phyloP scores from a whole-genome alignment of 306 rosid species.

The Rosa lucieae region DNA sequence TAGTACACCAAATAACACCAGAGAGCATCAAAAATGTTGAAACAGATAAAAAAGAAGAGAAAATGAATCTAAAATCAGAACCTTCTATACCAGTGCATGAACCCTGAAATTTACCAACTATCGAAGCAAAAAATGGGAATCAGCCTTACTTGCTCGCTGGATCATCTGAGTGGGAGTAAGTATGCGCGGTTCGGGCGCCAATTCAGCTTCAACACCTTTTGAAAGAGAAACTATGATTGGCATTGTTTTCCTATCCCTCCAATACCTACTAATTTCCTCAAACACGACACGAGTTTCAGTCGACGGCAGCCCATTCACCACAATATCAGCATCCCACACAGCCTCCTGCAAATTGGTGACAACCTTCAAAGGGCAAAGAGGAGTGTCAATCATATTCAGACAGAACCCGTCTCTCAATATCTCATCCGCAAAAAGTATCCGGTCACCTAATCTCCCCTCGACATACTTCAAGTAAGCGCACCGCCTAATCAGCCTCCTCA shows the following conservation, averaged over 20 bases:
- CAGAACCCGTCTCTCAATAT: constrained; percentile 95
- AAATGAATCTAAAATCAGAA: neutral
- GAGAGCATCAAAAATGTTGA: neutral
- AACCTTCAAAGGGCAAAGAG: constrained; percentile 89
- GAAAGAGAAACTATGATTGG: constrained; percentile 87
- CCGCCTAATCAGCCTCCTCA: constrained; percentile 86
- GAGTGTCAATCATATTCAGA: constrained; percentile 90
- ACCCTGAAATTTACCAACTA: neutral
- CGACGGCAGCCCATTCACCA: constrained; percentile 87
- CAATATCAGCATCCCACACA: constrained; percentile 97
- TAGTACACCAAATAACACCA: too few relatives aligned
- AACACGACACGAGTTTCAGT: constrained; percentile 79
- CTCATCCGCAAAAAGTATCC: constrained; percentile 81
- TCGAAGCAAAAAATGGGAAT: constrained; percentile 8
- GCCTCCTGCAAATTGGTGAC: constrained; percentile 97
- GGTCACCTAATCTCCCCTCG: constrained; percentile 85
- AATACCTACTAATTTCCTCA: constrained; percentile 72
- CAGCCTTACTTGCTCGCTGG: constrained; percentile 73
- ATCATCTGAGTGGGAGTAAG: constrained; percentile 90
- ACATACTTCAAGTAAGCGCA: constrained; percentile 94
- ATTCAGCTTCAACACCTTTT: constrained; percentile 93
- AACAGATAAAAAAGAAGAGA: neutral
- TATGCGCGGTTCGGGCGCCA: constrained; percentile 71
- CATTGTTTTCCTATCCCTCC: constrained; percentile 83
- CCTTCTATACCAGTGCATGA: neutral